Conservation (phyloP, 2,329 filamentous ascomycete genomes). For the Ophiocordyceps camponoti-leonardi region DNA sequence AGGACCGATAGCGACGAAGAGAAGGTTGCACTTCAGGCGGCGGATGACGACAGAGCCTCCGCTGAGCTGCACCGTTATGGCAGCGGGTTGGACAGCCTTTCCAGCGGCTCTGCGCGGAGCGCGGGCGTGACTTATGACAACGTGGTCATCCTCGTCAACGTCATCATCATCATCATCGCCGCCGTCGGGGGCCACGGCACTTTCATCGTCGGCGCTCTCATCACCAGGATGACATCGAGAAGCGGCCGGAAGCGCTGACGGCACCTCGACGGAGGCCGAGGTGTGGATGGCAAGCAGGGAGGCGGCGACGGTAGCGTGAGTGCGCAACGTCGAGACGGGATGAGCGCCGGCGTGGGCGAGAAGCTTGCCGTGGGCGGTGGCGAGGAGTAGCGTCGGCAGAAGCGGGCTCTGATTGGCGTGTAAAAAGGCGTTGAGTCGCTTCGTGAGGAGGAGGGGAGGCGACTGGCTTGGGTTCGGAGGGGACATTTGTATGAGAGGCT, state of each 20-base stretch:
- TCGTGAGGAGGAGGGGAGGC: slow-evolving; percentile 45
- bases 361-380: slow-evolving; percentile 43
- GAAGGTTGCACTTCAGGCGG: slow-evolving; percentile 37
- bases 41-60: slow-evolving; percentile 42
- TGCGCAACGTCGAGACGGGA: slow-evolving; percentile 38
- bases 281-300: slow-evolving; percentile 43
- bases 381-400: slow-evolving; percentile 42
- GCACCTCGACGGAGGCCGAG: slow-evolving; percentile 21
- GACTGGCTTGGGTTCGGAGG: slow-evolving; percentile 16
- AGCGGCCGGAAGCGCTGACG: slow-evolving; percentile 22
- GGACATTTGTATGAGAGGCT: neutral
- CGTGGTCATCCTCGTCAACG: slow-evolving; percentile 2
- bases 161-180: slow-evolving; percentile 11
- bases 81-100: slow-evolving; percentile 16
- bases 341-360: slow-evolving; percentile 42
- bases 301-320: slow-evolving; percentile 46
- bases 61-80: slow-evolving; percentile 41
- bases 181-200: slow-evolving; percentile 5
- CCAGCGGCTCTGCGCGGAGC: slow-evolving; percentile 1
- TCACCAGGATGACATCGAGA: slow-evolving; percentile 11
- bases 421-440: slow-evolving; percentile 45
- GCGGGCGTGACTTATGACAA: neutral
- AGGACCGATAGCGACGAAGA: slow-evolving; percentile 44
- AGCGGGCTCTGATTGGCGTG: slow-evolving; percentile 37
- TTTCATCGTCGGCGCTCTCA: slow-evolving; percentile 9